phyloP scores from a whole-genome alignment of 2,329 filamentous ascomycete genomes.

The Madurella mycetomatis region DNA sequence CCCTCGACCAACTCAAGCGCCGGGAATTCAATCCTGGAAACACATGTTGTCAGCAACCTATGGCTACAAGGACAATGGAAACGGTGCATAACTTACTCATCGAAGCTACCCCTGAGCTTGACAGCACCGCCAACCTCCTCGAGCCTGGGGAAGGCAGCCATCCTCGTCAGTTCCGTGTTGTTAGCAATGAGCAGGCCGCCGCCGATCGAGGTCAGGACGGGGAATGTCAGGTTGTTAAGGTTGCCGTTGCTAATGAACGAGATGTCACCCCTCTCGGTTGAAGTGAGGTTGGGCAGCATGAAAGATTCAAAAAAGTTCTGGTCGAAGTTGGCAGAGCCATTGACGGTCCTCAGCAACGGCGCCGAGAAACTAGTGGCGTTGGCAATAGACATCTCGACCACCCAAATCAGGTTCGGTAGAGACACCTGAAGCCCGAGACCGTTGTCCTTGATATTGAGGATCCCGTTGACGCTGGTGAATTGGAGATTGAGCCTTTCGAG shows the following conservation, averaged over 20 bases:
- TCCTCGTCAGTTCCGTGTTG: conserved; percentile 68
- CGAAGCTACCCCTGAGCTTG: conserved; percentile 80
- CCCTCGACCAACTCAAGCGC: conserved; percentile 63
- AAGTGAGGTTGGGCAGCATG: conserved; percentile 65
- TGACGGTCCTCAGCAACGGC: conserved; percentile 68
- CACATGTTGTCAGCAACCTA: conserved; percentile 28
- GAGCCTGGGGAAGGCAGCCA: conserved; percentile 66
- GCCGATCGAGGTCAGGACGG: conserved; percentile 60
- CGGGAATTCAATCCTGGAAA: conserved; percentile 63
- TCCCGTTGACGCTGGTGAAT: conserved; percentile 68
- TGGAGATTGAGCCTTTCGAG: conserved; percentile 72
- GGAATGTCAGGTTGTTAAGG: conserved; percentile 72
- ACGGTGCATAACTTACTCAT: conserved; percentile 56
- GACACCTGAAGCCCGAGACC: conserved; percentile 63
- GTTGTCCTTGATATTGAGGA: conserved; percentile 76
- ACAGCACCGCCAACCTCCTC: conserved; percentile 71
- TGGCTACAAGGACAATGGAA: background rate
- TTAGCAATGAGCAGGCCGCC: conserved; percentile 85
- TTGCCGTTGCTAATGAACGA: conserved; percentile 60
- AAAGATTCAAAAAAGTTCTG: conserved; percentile 66
- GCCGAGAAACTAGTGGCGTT: conserved; percentile 72
- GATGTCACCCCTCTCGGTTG: conserved; percentile 54
- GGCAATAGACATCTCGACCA: conserved; percentile 75
- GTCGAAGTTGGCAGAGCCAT: conserved; percentile 79
- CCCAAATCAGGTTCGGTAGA: conserved; percentile 74